Conservation (phyloP, 805 yeast genomes). For the Yarrowia phangngaensis region DNA sequence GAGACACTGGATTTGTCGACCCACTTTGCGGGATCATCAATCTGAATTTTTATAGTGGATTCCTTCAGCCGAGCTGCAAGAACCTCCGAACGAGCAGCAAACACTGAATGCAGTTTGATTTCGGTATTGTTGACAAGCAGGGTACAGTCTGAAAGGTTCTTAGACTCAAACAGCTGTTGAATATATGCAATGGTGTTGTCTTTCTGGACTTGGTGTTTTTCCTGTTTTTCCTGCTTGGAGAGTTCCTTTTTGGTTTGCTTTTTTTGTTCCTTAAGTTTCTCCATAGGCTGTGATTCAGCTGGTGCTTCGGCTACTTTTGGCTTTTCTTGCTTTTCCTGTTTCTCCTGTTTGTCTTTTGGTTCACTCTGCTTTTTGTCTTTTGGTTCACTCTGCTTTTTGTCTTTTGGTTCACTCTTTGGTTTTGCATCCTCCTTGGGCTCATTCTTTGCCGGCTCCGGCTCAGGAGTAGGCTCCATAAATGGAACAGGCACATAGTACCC, state of each 20-base stretch:
- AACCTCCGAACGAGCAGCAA: constrained; percentile 38
- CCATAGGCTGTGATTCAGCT: not conserved
- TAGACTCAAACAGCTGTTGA: not conserved
- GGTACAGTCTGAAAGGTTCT: not conserved
- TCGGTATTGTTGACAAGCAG: not conserved
- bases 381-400: not conserved
- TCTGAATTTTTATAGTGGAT: not conserved
- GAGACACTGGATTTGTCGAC: not conserved
- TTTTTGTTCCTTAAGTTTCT: not conserved
- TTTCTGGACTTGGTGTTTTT: not conserved
- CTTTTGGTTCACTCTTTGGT: not conserved
- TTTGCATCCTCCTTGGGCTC: not conserved
- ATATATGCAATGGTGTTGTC: not conserved
- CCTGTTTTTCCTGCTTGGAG: not conserved
- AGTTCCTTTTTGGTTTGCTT: not conserved
- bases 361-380: not conserved
- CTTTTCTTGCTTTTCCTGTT: not conserved
- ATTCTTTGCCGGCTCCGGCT: not conserved
- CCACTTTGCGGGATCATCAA: constrained; percentile 1
- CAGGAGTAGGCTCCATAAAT: constrained; percentile 9
- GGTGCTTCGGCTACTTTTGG: not conserved
- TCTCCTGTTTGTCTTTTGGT: not conserved
- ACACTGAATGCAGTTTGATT: constrained; percentile 36
- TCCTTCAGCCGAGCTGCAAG: constrained; percentile 10
- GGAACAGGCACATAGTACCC: constrained; percentile 11